Percentiles rank a stretch among this genome's conserved stretches.
These are phyloP conservation scores for Wickerhamomyces hampshirensis DNA, from an alignment of 805 yeast species.

Conservation along the genomic window DNA sequence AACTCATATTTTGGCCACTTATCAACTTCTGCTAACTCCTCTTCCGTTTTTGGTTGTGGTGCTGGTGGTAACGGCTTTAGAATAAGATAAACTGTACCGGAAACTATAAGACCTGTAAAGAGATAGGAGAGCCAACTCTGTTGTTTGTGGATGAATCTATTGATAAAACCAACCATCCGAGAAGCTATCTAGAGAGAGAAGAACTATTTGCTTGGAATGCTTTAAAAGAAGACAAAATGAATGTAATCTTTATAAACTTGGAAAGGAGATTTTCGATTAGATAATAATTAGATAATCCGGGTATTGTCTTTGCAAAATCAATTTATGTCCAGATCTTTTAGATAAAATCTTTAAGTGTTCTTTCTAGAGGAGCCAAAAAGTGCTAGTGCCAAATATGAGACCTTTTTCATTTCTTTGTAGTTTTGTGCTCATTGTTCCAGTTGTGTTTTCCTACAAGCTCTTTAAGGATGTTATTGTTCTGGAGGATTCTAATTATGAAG, in stretches of 20 bases:
- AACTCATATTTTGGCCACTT: conserved; percentile 13
- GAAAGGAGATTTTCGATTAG: too few relatives aligned
- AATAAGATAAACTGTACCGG: conserved; percentile 11
- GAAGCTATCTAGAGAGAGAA: neutral
- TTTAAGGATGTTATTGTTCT: conserved; percentile 21
- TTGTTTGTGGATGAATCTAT: conserved; percentile 5
- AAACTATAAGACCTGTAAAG: conserved; percentile 15
- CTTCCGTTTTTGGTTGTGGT: conserved; percentile 9
- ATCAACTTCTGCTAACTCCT: conserved; percentile 7
- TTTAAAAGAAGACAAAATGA: neutral
- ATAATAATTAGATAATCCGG: too few relatives aligned
- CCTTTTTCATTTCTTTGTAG: neutral
- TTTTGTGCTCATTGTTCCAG: conserved; percentile 1
- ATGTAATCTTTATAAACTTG: too few relatives aligned
- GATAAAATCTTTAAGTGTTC: too few relatives aligned
- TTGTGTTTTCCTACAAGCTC: conserved; percentile 5
- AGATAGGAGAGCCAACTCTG: conserved; percentile 9
- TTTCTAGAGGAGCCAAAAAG: too few relatives aligned
- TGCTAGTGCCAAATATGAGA: neutral
- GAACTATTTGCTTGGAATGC: neutral
- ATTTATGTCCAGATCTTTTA: too few relatives aligned
- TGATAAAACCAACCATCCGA: conserved; percentile 1
- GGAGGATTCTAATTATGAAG: conserved; percentile 18
- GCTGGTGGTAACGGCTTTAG: conserved; percentile 10
- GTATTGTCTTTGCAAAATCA: too few relatives aligned